Evolutionary conservation across 2,329 filamentous ascomycete species (phyloP), one percentile per base, ranked within the genome.

Genomic region (Colletotrichum liaoningense): DNA sequence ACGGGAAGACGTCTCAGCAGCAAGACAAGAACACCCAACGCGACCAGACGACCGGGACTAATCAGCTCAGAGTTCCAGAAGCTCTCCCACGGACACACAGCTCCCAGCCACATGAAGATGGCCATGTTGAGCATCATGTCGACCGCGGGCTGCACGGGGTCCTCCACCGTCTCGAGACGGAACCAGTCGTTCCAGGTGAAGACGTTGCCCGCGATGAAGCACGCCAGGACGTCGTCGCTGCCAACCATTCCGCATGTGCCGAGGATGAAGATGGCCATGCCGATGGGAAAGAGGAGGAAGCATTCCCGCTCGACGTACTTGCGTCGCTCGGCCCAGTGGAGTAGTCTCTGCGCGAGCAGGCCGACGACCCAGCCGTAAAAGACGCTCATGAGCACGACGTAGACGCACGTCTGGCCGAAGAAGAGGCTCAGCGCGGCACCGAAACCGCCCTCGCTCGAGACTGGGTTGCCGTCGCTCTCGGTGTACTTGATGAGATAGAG

Each of bases 131-230:
- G 91, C 2, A 98, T 87, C 95, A 97, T 97, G 81, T 98, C 95
- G 59, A 98, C 93, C 0, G 95, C 98, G 0, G 95, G 95, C 80
- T 98, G 95, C 19, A 98, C 88, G 2, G 94, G 95, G 79, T 98
- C 95, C 77, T 98, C 95, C 77, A 93, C 86, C 0, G 95, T 98
- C 81, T 97, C 93, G 1, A 96, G 86, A 0, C 95, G 93, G 83
- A 98, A 98, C 94, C 94, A 97, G 83, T 97, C 95, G 80, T 97
- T 95, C 91, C 94, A 95, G 0, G 94, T 97, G 77, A 98, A 97
- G 1, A 90, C 90, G 79, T 97, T 98, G 1, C 95, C 95, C 2
- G 95, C 95, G 77, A 98, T 92, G 80, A 98, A 98, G 84, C 95
- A 97, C 1, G 95, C 95, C 6, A 98, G 87, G 1, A 98, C 93